Percentiles rank a stretch among this genome's conserved stretches.
These are phyloP conservation scores for Podospora australis DNA, from an alignment of 495 filamentous ascomycete species.

Conservation along the genomic window DNA sequence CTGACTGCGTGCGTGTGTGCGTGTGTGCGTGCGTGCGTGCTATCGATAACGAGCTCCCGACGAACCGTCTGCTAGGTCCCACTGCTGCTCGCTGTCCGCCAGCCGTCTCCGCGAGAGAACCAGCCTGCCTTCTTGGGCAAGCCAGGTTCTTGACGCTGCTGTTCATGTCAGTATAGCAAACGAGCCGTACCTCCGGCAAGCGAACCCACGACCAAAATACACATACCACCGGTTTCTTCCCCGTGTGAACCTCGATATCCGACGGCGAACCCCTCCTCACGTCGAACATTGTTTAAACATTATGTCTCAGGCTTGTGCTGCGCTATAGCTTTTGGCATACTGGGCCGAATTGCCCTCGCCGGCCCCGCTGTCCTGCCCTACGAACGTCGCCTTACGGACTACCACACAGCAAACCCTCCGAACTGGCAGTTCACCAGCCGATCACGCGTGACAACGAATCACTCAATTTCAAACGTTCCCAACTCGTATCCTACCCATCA, in stretches of 20 bases:
- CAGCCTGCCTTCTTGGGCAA: neutral
- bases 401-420: neutral
- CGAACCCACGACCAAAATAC: slow-evolving; percentile 1
- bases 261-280: slow-evolving; percentile 30
- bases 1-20: neutral
- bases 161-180: slow-evolving; percentile 9
- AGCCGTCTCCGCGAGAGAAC: neutral
- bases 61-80: neutral
- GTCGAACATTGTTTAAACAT: slow-evolving; percentile 36
- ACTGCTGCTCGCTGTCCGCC: neutral
- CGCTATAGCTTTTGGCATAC: slow-evolving; percentile 43
- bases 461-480: neutral
- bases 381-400: neutral
- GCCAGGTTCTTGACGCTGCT: slow-evolving; percentile 1
- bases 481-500: neutral
- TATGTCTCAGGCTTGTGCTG: slow-evolving; percentile 43
- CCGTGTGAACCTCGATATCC: neutral
- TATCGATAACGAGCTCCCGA: slow-evolving; percentile 9
- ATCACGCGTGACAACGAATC: neutral
- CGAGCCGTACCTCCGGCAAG: neutral
- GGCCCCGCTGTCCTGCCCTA: slow-evolving; percentile 15
- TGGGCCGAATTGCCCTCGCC: slow-evolving; percentile 28
- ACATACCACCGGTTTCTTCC: too few relatives aligned
- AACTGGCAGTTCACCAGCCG: too few relatives aligned
- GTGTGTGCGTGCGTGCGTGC: neutral